Evolutionary conservation across 306 rosid genomes (phyloP).

Genomic region (Quillaja saponaria): DNA sequence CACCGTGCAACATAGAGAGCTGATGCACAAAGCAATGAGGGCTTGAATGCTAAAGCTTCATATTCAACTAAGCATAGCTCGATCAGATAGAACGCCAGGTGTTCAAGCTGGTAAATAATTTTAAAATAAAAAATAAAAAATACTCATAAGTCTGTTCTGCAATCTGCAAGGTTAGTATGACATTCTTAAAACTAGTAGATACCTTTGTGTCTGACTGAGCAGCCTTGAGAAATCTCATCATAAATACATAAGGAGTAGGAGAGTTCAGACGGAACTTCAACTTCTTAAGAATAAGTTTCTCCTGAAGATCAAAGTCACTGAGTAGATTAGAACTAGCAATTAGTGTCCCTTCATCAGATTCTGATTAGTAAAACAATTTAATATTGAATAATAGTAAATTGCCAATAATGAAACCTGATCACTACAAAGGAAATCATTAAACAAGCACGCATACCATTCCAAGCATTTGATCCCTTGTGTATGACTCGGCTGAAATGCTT

Average conservation of each 20-base stretch:
- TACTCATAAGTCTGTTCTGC: too few species aligned
- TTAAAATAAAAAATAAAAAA: too few species aligned
- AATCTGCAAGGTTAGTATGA: too few species aligned
- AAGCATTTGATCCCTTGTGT: conserved; percentile 84
- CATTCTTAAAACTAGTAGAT: neutral
- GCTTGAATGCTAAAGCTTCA: conserved; percentile 72
- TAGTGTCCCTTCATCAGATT: conserved; percentile 10
- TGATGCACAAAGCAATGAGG: conserved; percentile 86
- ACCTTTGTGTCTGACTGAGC: conserved; percentile 76
- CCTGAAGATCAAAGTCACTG: conserved; percentile 52
- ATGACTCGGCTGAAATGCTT: conserved; percentile 80
- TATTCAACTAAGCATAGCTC: conserved; percentile 76
- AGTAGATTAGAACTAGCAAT: conserved; percentile 7
- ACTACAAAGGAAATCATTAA: neutral
- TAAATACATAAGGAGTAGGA: conserved; percentile 87
- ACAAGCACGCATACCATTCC: conserved; percentile 55
- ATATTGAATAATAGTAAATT: neutral
- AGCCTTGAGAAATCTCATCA: conserved; percentile 94
- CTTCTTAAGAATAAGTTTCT: conserved; percentile 66
- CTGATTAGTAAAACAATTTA: neutral
- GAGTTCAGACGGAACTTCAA: conserved; percentile 75
- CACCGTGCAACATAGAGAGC: conserved; percentile 84
- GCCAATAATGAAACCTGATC: neutral
- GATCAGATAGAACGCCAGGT: conserved; percentile 68
- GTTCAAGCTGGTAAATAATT: conserved; percentile 81